phyloP scores from a whole-genome alignment of 306 rosid species.

The Quercus rubra region DNA sequence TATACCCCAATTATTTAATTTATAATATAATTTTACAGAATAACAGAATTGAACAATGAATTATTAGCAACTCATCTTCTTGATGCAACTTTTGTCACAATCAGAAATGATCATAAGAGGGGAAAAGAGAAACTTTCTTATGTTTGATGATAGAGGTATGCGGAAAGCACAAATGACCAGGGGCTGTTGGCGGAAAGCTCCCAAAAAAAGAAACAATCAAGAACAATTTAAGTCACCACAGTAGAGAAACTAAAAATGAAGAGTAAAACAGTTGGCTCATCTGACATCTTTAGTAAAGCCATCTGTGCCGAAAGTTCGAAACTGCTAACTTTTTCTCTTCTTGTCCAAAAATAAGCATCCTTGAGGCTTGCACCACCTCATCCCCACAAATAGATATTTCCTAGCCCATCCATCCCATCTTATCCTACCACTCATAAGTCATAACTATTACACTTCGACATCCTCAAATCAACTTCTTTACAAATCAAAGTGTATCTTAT shows the following conservation, averaged over 20 bases:
- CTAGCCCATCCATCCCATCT: neutral
- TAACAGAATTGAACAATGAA: neutral
- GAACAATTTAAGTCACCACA: neutral
- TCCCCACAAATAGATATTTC: neutral
- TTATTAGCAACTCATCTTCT: neutral
- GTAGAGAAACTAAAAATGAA: neutral
- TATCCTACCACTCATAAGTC: neutral
- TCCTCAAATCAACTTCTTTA: neutral
- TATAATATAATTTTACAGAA: neutral
- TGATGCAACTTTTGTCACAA: neutral
- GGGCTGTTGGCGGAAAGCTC: neutral
- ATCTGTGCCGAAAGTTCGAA: neutral
- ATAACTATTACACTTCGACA: neutral
- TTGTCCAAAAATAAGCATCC: neutral
- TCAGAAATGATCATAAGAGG: neutral
- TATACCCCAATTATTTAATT: too few species aligned
- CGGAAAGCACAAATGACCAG: neutral
- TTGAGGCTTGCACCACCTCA: neutral
- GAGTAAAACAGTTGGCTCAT: neutral
- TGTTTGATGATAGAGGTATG: neutral
- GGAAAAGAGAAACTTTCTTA: neutral
- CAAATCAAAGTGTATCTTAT: neutral
- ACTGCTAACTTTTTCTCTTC: neutral
- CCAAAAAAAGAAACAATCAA: neutral
- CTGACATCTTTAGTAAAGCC: neutral